Evolutionary conservation across 305 asterid genomes (phyloP), one percentile per base, ranked within the genome.

Genomic region (Caryopteris hybrid): DNA sequence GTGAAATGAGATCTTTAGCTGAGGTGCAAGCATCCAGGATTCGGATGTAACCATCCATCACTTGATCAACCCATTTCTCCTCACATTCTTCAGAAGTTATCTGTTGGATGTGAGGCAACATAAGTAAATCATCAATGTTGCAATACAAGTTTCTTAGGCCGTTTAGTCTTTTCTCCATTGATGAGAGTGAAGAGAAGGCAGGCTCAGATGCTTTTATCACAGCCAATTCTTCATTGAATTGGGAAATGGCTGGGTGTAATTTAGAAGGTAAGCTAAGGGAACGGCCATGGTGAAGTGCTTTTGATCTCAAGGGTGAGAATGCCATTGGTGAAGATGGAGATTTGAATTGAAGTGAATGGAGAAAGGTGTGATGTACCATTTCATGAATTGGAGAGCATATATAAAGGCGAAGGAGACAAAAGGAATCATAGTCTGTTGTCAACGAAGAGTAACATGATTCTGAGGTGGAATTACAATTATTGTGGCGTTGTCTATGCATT

Each of bases 251-350:
- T 2, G 73, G 80, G 25, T 57, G 68, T 22, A 55, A 41, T 17
- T 41, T 11, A 7, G 74, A 70, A 16, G 82, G 79, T 3, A 80
- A 52, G 69, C 82, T 80, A 9, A 76, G 58, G 27, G 82, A 80
- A 21, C 78, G 82, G 62, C 77, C 77, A 12, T 76, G 82, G 66
- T 12, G 8, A 36, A 10, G 57, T 25, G 64, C 21, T 21, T 71
- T 71, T 9, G 21, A 73, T 61, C 65, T 67, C 61, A 61, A 38
- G 34, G 67, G 68, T 43, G 59, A 46, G 25, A 31, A 9, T 11
- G 64, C 29, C 65, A 42, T 68, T 13, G 36, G 68, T 36, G 33
- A 4, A 56, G 16, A 23, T 33, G 64, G 4, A 18, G n/a, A 1
- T 22, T 17, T 16, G 61, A 50, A 50, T 21, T 33, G 61, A 16